Base-by-base conservation (phyloP, 139 green algal species). In the Tetradesmus obliquus region DNA sequence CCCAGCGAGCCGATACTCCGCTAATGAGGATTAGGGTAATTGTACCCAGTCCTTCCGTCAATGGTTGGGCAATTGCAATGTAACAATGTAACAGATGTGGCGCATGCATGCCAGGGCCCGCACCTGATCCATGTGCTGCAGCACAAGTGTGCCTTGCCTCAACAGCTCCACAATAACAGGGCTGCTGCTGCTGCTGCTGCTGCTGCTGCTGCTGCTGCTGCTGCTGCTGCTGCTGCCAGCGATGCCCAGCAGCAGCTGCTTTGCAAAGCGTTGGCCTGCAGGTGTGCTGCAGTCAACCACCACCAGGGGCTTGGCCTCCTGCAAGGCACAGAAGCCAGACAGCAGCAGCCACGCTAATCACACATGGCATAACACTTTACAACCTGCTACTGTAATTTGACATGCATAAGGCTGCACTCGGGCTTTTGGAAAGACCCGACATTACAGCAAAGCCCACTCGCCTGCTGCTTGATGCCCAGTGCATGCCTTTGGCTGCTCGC, bases 201-300 rank as follows among this genome's bases (percentile, higher is more conserved):
- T 60, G 57, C 10, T 53, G 5, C 54, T 20, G 22, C 10, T 8
- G 51, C 82, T 60, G 57, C 10, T 12, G 19, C 58, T 24, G 84
- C 54, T 22, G 60, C n/a, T 60, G 54, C 57, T n/a, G 20, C 55
- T 13, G 85, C 79, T 22, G n/a, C 7, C 32, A 24, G 79, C 45
- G n/a, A 0, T 24, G 1, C 58, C 60, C 62, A 74, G 62, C 45
- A 89, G 32, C 66, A 89, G n/a, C 85, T 82, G 60, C 60, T 32
- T 79, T 32, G 85, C 85, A 12, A 60, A 62, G 8, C 12, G 62
- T 9, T 62, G 62, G 8, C 85, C 85, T 32, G 12, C 24, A 15
- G 45, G 32, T 51, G 85, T 82, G 85, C 60, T 89, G 85, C 85
- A 89, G 66, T 89, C 85, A 20, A 89, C 66, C 32, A 60, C 60